Percentiles rank a stretch among this genome's conserved stretches.
Conservation (phyloP, 306 rosid species). For the Cucumis hystrix region DNA sequence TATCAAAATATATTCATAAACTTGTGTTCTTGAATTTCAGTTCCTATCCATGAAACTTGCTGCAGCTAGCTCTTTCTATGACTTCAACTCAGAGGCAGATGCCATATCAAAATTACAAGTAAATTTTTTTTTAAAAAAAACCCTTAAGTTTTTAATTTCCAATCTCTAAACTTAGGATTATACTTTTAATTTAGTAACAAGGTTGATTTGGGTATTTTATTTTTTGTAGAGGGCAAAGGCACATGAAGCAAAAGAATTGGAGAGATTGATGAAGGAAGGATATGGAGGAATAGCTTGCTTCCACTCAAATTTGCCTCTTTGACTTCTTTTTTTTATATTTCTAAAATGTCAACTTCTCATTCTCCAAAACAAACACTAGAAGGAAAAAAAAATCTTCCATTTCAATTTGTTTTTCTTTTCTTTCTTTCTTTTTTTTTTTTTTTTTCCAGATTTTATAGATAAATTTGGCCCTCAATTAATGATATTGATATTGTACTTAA, state of each 20-base stretch:
- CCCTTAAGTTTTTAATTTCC: not conserved
- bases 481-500: not conserved
- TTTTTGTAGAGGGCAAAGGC: conserved; percentile 58
- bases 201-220: not conserved
- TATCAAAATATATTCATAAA: not conserved
- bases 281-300: conserved; percentile 50
- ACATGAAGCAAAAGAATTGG: conserved; percentile 57
- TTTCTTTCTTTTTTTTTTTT: too few species aligned
- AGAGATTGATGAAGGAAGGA: conserved; percentile 47
- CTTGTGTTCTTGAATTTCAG: conserved; percentile 25
- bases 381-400: conserved; percentile 14
- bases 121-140: not conserved
- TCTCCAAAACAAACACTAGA: conserved; percentile 26
- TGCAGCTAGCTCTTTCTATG: conserved; percentile 69
- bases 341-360: conserved; percentile 26
- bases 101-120: conserved; percentile 68
- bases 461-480: not conserved
- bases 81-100: conserved; percentile 71
- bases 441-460: not conserved
- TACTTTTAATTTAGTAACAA: not conserved
- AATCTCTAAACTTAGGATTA: not conserved
- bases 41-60: conserved; percentile 88
- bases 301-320: conserved; percentile 69
- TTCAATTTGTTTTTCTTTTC: conserved; percentile 9
- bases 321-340: conserved; percentile 49